Percentiles rank a stretch among this genome's conserved stretches.
Evolutionary conservation across 768 basidiomycete species (phyloP).

Genomic region (Amanita phalloides): DNA sequence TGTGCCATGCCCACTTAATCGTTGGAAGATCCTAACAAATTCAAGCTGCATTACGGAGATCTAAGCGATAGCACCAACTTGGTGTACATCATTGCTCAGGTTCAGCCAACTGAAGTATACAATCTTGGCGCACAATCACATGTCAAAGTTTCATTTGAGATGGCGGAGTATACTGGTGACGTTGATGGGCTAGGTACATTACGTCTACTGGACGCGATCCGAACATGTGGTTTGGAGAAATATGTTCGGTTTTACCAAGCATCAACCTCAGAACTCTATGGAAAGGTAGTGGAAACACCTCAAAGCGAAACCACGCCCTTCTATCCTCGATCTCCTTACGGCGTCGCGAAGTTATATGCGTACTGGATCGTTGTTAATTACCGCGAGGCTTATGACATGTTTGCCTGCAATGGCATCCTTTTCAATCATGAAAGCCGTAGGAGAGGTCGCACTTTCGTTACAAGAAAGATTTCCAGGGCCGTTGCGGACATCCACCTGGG

Average conservation of each 20-base stretch:
- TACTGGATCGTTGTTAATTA: constrained; percentile 91
- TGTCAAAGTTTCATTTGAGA: constrained; percentile 99
- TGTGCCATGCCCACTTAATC: background rate
- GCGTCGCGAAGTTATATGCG: constrained; percentile 89
- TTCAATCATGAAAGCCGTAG: constrained; percentile 99
- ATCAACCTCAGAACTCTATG: constrained; percentile 94
- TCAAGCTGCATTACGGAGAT: constrained; percentile 87
- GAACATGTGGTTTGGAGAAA: constrained; percentile 89
- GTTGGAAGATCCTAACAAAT: constrained; percentile 52
- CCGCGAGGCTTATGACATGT: constrained; percentile 94
- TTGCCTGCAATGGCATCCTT: constrained; percentile 91
- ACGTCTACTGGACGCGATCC: constrained; percentile 90
- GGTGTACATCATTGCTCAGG: constrained; percentile 91
- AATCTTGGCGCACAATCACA: constrained; percentile 97
- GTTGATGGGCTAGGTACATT: constrained; percentile 94
- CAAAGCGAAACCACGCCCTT: constrained; percentile 96
- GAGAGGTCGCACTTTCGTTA: constrained; percentile 91
- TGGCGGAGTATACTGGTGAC: constrained; percentile 98
- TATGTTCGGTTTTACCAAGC: constrained; percentile 96
- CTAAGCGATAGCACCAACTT: constrained; percentile 94
- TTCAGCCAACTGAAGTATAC: constrained; percentile 94
- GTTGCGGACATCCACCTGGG: constrained; percentile 87
- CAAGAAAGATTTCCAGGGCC: constrained; percentile 87
- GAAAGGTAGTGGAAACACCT: constrained; percentile 91
- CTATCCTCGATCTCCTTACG: constrained; percentile 97